Percentiles rank a stretch among this genome's conserved stretches.
phyloP scores from a whole-genome alignment of 2,329 filamentous ascomycete genomes.

The Fusarium sp. region DNA sequence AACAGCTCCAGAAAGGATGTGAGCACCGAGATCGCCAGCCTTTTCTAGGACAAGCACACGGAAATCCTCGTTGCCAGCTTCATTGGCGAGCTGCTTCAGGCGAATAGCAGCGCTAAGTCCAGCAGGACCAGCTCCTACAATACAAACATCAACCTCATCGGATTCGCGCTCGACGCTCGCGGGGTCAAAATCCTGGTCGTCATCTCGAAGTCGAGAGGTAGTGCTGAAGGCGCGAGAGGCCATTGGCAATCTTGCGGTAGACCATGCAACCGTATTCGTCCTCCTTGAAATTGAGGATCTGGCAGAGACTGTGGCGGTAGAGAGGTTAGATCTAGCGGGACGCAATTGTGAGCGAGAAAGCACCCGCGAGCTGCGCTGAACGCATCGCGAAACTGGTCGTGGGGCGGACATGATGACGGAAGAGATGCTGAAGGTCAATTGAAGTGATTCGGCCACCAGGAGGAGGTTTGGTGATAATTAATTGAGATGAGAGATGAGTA shows the following conservation, averaged over 20 bases:
- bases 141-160: conserved; percentile 96
- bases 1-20: conserved; percentile 96
- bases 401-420: conserved; percentile 49
- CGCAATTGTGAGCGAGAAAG: conserved; percentile 46
- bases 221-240: conserved; percentile 53
- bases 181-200: conserved; percentile 72
- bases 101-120: conserved; percentile 93
- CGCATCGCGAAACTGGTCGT: conserved; percentile 53
- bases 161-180: conserved; percentile 82
- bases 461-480: neutral
- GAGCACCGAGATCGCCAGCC: conserved; percentile 91
- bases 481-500: neutral
- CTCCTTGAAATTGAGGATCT: conserved; percentile 23
- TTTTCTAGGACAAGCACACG: conserved; percentile 94
- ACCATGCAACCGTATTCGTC: conserved; percentile 26
- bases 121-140: conserved; percentile 94
- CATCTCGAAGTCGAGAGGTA: conserved; percentile 39
- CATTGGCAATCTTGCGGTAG: conserved; percentile 35
- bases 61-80: conserved; percentile 95
- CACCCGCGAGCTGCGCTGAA: conserved; percentile 52
- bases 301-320: conserved; percentile 36
- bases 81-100: conserved; percentile 94
- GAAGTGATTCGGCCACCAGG: conserved; percentile 43
- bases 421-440: conserved; percentile 3
- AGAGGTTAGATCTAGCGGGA: conserved; percentile 39